Evolutionary conservation across 192 early-diverging fungal species (phyloP).

Genomic region (Coemansia sp.): DNA sequence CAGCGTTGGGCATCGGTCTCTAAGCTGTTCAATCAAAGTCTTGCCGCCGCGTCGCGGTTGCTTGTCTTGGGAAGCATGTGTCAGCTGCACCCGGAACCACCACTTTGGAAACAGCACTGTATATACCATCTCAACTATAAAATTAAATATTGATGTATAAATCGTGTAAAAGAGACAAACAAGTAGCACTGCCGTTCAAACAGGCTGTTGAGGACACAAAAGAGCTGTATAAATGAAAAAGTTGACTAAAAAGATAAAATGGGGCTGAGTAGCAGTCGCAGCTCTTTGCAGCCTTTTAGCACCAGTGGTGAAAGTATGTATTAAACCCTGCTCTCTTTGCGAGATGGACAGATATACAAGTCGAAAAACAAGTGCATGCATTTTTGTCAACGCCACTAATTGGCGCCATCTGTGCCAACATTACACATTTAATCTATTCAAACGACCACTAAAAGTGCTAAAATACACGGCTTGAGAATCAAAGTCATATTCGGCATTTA

Average conservation of each 20-base stretch:
- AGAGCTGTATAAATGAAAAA: background rate
- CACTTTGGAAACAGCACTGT: conserved; percentile 31
- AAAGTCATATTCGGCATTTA: background rate
- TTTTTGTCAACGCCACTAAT: background rate
- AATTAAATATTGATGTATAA: background rate
- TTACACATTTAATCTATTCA: background rate
- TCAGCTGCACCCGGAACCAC: conserved; percentile 41
- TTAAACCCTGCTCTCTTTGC: background rate
- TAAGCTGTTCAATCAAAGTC: conserved; percentile 35
- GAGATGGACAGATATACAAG: background rate
- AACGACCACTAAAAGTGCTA: background rate
- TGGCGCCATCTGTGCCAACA: background rate
- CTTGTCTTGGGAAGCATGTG: conserved; percentile 43
- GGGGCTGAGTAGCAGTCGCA: background rate
- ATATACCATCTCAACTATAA: conserved; percentile 5
- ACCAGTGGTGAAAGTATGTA: background rate
- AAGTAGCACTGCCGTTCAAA: background rate
- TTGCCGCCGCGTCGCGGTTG: conserved; percentile 28
- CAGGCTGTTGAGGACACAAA: background rate
- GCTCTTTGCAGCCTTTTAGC: background rate
- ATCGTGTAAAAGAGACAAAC: background rate
- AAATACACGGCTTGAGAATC: background rate
- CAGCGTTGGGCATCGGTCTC: conserved; percentile 55
- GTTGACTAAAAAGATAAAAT: background rate
- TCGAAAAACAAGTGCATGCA: background rate